Evolutionary conservation across 2,329 filamentous ascomycete species (phyloP).

Genomic region (Fusarium dimerum): DNA sequence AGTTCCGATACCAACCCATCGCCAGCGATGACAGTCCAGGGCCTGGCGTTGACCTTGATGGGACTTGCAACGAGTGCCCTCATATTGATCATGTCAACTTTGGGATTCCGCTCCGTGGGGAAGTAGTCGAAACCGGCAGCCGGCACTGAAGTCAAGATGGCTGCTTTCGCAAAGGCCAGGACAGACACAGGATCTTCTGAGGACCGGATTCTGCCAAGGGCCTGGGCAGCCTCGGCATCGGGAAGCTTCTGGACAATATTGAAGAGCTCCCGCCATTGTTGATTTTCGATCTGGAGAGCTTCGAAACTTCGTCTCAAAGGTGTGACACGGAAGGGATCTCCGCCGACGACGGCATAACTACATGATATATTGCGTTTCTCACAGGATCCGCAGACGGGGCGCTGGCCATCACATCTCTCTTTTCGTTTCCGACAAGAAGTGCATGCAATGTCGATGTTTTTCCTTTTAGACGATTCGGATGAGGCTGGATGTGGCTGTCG

Average conservation of each 20-base stretch:
- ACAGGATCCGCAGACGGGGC: constrained; percentile 1
- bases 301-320: not conserved
- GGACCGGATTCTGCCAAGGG: constrained; percentile 6
- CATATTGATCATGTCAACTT: constrained; percentile 7
- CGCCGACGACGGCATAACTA: not conserved
- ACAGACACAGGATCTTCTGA: constrained; percentile 8
- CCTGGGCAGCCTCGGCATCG: constrained; percentile 1
- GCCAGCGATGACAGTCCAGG: constrained; percentile 32
- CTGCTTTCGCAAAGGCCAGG: not conserved
- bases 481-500: not conserved
- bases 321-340: not conserved
- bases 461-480: not conserved
- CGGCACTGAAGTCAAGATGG: not conserved
- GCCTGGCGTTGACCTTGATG: constrained; percentile 29
- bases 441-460: not conserved
- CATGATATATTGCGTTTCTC: not conserved
- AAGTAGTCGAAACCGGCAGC: not conserved
- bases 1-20: constrained; percentile 35
- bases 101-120: not conserved
- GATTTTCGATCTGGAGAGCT: constrained; percentile 14
- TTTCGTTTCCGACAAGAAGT: constrained; percentile 3
- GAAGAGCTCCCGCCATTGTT: constrained; percentile 16
- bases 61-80: constrained; percentile 16
- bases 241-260: constrained; percentile 5
- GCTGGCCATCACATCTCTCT: constrained; percentile 3